phyloP scores from a whole-genome alignment of 768 basidiomycete species.

The Mycena vulgaris region DNA sequence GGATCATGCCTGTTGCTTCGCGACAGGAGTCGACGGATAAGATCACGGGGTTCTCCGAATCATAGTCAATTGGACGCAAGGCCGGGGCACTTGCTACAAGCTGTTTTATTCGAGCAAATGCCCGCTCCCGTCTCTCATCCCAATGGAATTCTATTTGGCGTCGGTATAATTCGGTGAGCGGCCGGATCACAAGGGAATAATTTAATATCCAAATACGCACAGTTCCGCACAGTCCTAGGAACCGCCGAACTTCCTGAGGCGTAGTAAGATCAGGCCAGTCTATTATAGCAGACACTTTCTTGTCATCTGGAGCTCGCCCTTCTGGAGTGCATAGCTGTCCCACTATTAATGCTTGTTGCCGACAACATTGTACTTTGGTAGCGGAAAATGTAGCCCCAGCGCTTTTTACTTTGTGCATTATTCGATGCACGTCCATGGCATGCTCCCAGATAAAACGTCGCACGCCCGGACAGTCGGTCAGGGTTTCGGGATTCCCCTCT shows the following conservation, averaged over 20 bases:
- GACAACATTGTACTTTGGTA: slow-evolving; percentile 47
- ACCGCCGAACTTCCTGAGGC: not conserved
- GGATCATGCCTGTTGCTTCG: not conserved
- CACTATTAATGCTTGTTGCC: slow-evolving; percentile 43
- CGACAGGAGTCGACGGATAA: not conserved
- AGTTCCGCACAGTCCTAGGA: not conserved
- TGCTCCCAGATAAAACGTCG: slow-evolving; percentile 53
- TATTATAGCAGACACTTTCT: not conserved
- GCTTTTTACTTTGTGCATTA: slow-evolving; percentile 47
- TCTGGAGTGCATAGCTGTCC: slow-evolving; percentile 31
- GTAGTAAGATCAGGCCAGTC: not conserved
- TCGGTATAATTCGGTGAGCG: not conserved
- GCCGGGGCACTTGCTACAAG: not conserved
- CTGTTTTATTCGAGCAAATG: not conserved
- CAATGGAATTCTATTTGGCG: not conserved
- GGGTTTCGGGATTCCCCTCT: slow-evolving; percentile 36
- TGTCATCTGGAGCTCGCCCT: not conserved
- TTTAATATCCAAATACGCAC: not conserved
- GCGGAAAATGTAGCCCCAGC: slow-evolving; percentile 49
- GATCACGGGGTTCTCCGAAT: not conserved
- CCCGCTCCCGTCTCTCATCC: not conserved
- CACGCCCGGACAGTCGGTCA: slow-evolving; percentile 40
- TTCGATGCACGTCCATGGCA: slow-evolving; percentile 30
- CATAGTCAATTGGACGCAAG: not conserved
- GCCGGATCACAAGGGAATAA: not conserved